These are phyloP conservation scores for Paecilomyces sp. DNA, from an alignment of 2,329 filamentous ascomycete species.

Conservation along the genomic window DNA sequence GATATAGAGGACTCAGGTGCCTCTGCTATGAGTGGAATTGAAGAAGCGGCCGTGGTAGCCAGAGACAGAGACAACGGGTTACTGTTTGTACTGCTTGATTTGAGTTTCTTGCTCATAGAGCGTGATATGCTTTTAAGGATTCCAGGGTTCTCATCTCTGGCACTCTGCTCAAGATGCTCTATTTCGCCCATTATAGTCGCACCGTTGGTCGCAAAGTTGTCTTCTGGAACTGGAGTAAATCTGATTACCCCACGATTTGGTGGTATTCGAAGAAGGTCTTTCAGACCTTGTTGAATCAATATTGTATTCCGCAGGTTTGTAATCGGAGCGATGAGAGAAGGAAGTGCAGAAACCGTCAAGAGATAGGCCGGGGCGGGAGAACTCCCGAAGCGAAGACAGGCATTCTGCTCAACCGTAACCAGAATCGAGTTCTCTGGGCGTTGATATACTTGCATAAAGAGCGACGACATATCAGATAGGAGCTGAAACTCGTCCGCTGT, in stretches of 20 bases:
- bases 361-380: constrained; percentile 74
- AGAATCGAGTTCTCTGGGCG: constrained; percentile 67
- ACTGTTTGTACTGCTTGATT: constrained; percentile 21
- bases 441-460: constrained; percentile 68
- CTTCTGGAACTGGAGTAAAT: constrained; percentile 63
- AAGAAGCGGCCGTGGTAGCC: constrained; percentile 13
- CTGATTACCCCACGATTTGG: constrained; percentile 63
- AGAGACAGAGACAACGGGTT: constrained; percentile 17
- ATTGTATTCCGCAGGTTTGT: constrained; percentile 75
- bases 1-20: not conserved
- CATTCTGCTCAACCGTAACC: constrained; percentile 67
- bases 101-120: constrained; percentile 30
- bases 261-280: constrained; percentile 60
- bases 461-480: constrained; percentile 64
- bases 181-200: constrained; percentile 64
- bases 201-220: constrained; percentile 64
- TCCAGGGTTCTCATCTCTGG: constrained; percentile 33
- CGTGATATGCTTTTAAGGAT: constrained; percentile 33
- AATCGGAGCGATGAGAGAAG: constrained; percentile 60
- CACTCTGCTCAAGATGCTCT: constrained; percentile 47
- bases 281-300: constrained; percentile 69
- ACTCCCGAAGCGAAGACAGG: constrained; percentile 67
- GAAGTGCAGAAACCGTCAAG: constrained; percentile 64
- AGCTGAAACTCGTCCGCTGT: constrained; percentile 69
- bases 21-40: not conserved